Evolutionary conservation across 768 basidiomycete species (phyloP), one percentile per base, ranked within the genome.

Genomic region (Chlorophyllum brunneum): DNA sequence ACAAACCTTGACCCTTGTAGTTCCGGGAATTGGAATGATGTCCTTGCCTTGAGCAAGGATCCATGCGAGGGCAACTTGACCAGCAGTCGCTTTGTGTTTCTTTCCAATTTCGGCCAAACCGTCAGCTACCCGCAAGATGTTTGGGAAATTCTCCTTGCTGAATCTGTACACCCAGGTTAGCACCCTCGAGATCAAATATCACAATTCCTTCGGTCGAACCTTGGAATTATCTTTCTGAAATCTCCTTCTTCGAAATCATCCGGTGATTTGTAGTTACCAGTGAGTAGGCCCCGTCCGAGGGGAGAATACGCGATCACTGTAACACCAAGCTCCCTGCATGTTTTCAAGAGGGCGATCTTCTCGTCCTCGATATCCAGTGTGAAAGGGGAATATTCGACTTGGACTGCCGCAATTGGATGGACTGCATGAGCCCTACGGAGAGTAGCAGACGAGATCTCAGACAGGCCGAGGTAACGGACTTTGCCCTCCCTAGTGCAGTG

Each of bases 351-450:
- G 2, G 57, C 65, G 29, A 76, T 70, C 54, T 71, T 68, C 6
- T 67, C 63, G 50, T 73, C 67, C 58, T 80, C 78, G 43, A 79
- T 72, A 33, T 75, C 73, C 6, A 79, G 65, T 2, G 68, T 69
- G 58, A 79, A 77, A 1, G 79, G 72, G 0, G 76, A 77, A 56
- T 78, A 80, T 53, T 81, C 78, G 26, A 79, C 66, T 61, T 81
- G 75, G 8, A 80, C 61, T 0, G 75, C 74, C 1, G 76, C 53
- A 23, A 81, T 78, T 8, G 76, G 76, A 48, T 80, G 79, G 7
- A 80, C 60, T 5, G 73, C 70, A 37, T 71, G 72, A 7, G 79
- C 81, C 15, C 80, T 74, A 23, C 78, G 73, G 23, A 82, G 67
- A 1, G 76, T 75, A 2, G 56, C 51, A 0, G 73, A 66, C 2